Base-by-base conservation (phyloP, 148 eudicot species). In the Mesembryanthemum crystallinum region DNA sequence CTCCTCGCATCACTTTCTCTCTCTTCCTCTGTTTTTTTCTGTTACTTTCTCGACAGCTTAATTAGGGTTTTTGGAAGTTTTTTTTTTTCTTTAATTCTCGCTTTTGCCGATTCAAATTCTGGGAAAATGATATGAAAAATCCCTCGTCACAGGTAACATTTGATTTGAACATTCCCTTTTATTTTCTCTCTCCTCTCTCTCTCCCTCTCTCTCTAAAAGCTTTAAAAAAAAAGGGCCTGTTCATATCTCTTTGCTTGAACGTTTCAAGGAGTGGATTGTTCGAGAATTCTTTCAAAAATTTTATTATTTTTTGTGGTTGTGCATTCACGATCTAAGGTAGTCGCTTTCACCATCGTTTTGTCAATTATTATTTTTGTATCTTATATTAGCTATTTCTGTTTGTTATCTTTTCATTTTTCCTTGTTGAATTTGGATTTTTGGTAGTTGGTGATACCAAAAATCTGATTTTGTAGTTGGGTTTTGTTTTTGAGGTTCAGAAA, bases 321-420 rank as follows among this genome's bases (percentile, higher is more conserved):
- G 72, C 87, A 79, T 84, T 84, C 84, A 55, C 77, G 62, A 73
- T 81, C 84, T 75, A 72, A 32, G 59, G 72, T 42, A 66, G 24
- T 84, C 80, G 32, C 71, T 84, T 76, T 81, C 78, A 77, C 77
- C 55, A 67, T 60, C 60, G 77, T 79, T 79, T 71, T 70, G 27
- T 73, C 30, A 9, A 45, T 64, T 73, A 14, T 29, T 54, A 76
- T 61, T 21, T 43, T 9, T 29, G 7, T 75, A 51, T 77, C 35
- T 64, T 35, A 35, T 35, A 73, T 79, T n/a, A 37, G 55, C 65
- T 73, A 52, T 68, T 55, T 57, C 28, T 1, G 23, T 6, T 8
- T 67, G 35, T 47, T 69, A n/a, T 7, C 30, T 65, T 65, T 37
- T n/a, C 33, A 23, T 68, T 59, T 58, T 47, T 17, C 35, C 33